These are phyloP conservation scores for Intubia oerlemansii DNA, from an alignment of 2,329 filamentous ascomycete genomes.

Conservation along the genomic window DNA sequence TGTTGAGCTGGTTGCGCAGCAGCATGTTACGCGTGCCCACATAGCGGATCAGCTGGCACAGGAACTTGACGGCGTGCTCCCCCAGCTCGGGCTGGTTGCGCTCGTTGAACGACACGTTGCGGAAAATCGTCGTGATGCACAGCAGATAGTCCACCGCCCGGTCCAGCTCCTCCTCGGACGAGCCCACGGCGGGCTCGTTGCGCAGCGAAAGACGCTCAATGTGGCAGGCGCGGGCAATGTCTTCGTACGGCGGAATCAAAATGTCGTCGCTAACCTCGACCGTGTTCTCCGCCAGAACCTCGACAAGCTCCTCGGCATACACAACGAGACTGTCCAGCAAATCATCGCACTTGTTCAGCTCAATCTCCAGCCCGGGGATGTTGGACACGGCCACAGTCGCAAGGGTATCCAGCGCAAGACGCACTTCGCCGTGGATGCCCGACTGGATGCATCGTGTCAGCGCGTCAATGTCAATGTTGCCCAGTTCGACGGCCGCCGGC, in stretches of 20 bases:
- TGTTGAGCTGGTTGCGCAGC: slow-evolving; percentile 62
- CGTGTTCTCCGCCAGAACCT: slow-evolving; percentile 65
- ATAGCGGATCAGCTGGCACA: slow-evolving; percentile 66
- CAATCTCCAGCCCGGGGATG: slow-evolving; percentile 40
- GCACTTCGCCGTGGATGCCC: slow-evolving; percentile 75
- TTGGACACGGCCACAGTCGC: slow-evolving; percentile 43
- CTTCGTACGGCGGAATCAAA: slow-evolving; percentile 67
- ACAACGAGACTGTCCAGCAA: slow-evolving; percentile 74
- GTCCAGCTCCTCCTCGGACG: slow-evolving; percentile 60
- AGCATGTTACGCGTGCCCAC: slow-evolving; percentile 79
- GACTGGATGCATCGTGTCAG: slow-evolving; percentile 78
- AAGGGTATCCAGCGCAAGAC: slow-evolving; percentile 70
- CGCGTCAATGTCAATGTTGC: slow-evolving; percentile 75
- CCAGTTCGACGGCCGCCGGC: slow-evolving; percentile 56
- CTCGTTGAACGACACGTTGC: slow-evolving; percentile 75
- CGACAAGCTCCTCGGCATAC: slow-evolving; percentile 74
- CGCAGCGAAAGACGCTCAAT: slow-evolving; percentile 51
- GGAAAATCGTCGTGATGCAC: slow-evolving; percentile 76
- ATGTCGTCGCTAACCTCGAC: slow-evolving; percentile 75
- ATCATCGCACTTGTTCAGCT: slow-evolving; percentile 62
- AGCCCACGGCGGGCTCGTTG: slow-evolving; percentile 54
- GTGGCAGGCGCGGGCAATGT: slow-evolving; percentile 60
- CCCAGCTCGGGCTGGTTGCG: slow-evolving; percentile 55
- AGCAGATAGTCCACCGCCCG: slow-evolving; percentile 71
- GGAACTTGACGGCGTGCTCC: slow-evolving; percentile 57